Evolutionary conservation across 352 stramenopile species (phyloP).

Genomic region (Phytophthora hibernalis): DNA sequence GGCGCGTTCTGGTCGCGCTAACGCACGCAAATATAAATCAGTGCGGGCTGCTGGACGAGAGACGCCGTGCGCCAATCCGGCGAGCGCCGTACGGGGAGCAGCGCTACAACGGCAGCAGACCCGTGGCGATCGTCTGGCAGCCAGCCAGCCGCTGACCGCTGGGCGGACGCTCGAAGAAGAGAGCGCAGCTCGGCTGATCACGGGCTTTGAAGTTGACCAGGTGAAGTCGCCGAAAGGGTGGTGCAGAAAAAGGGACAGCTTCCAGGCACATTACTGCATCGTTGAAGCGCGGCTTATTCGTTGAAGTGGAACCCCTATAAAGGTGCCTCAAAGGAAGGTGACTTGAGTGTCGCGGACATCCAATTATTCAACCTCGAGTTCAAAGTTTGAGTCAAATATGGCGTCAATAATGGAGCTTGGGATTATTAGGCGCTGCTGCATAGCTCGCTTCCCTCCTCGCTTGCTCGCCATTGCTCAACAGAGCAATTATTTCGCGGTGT

Average conservation of each 20-base stretch:
- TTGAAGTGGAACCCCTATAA: conserved; percentile 13
- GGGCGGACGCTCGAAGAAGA: conserved; percentile 16
- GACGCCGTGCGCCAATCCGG: conserved; percentile 20
- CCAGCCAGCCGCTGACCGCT: background rate
- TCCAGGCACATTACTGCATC: conserved; percentile 14
- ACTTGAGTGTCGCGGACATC: no score
- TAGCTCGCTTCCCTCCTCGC: no score
- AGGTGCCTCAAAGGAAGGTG: background rate
- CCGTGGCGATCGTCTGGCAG: background rate
- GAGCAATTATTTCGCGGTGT: no score
- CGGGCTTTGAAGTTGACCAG: conserved; percentile 22
- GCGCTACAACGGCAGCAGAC: background rate
- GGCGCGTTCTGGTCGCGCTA: conserved; percentile 33
- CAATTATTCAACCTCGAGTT: no score
- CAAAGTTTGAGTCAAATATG: no score
- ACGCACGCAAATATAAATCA: conserved; percentile 40
- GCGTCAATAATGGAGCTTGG: no score
- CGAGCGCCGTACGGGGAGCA: no score
- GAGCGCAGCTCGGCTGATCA: background rate
- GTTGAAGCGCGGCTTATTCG: conserved; percentile 6
- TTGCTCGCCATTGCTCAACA: no score
- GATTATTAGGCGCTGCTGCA: no score
- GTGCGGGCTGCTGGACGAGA: conserved; percentile 8
- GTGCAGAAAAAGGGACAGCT: conserved; percentile 8
- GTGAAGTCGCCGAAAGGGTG: conserved; percentile 17